Conservation (phyloP, 495 filamentous ascomycete species). For the Clavariopsis aquatica region DNA sequence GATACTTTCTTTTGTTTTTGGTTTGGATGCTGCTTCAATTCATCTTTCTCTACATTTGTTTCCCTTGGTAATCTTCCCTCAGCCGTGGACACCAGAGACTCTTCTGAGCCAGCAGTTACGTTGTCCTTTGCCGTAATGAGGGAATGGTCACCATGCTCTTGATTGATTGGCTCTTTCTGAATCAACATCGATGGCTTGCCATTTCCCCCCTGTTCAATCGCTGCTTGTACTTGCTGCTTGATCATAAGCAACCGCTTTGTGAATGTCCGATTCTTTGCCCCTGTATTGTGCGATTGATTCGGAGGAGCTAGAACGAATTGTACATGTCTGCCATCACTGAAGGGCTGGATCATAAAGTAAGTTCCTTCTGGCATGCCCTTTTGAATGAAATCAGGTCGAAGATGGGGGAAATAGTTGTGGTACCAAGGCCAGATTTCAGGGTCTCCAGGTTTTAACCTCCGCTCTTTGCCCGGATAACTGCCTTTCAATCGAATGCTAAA, state of each 20-base stretch:
- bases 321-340: slow-evolving; percentile 13
- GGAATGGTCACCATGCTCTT: background rate
- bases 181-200: background rate
- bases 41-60: too few species aligned
- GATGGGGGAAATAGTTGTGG: slow-evolving; percentile 25
- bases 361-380: slow-evolving; percentile 27
- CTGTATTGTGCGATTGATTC: background rate
- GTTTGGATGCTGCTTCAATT: too few species aligned
- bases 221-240: background rate
- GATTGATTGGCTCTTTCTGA: background rate
- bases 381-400: slow-evolving; percentile 25
- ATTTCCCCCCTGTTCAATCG: background rate
- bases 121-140: background rate
- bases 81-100: too few species aligned
- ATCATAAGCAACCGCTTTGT: slow-evolving; percentile 1
- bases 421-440: slow-evolving; percentile 19
- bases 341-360: slow-evolving; percentile 10
- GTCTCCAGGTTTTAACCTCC: background rate
- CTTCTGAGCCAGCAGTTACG: background rate
- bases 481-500: slow-evolving; percentile 1
- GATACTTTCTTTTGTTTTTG: too few species aligned
- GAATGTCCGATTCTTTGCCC: background rate
- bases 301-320: slow-evolving; percentile 8
- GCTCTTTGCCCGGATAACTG: background rate
- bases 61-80: too few species aligned